phyloP scores from a whole-genome alignment of 345 rosid species.

The Dimocarpus longan region DNA sequence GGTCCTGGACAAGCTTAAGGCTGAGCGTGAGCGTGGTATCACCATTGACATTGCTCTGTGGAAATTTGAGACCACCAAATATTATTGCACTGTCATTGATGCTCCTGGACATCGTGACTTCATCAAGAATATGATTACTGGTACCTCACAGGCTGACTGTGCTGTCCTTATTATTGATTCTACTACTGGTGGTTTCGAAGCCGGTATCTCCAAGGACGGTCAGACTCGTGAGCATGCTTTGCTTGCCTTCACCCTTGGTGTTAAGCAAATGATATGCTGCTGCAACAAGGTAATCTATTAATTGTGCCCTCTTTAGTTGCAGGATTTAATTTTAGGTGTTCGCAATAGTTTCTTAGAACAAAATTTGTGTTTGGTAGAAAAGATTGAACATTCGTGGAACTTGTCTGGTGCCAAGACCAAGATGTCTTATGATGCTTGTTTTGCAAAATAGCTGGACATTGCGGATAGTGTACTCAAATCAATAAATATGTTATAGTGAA shows the following conservation, averaged over 20 bases:
- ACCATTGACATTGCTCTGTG: constrained; percentile 85
- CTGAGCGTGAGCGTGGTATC: constrained; percentile 86
- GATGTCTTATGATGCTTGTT: background rate
- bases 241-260: constrained; percentile 69
- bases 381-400: background rate
- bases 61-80: constrained; percentile 84
- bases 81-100: constrained; percentile 82
- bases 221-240: constrained; percentile 79
- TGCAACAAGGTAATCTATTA: constrained; percentile 59
- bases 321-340: too few species aligned
- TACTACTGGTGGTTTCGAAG: constrained; percentile 85
- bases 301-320: background rate
- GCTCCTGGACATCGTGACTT: constrained; percentile 88
- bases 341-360: too few species aligned
- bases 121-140: constrained; percentile 85
- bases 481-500: background rate
- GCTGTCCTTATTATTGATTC: constrained; percentile 81
- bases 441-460: background rate
- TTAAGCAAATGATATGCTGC: constrained; percentile 75
- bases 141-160: constrained; percentile 86
- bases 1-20: constrained; percentile 88
- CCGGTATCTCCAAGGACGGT: constrained; percentile 82
- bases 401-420: background rate
- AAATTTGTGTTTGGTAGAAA: background rate
- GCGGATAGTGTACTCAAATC: background rate